Evolutionary conservation across 2,329 filamentous ascomycete species (phyloP).

Genomic region (Ascochyta clinopodiicola): DNA sequence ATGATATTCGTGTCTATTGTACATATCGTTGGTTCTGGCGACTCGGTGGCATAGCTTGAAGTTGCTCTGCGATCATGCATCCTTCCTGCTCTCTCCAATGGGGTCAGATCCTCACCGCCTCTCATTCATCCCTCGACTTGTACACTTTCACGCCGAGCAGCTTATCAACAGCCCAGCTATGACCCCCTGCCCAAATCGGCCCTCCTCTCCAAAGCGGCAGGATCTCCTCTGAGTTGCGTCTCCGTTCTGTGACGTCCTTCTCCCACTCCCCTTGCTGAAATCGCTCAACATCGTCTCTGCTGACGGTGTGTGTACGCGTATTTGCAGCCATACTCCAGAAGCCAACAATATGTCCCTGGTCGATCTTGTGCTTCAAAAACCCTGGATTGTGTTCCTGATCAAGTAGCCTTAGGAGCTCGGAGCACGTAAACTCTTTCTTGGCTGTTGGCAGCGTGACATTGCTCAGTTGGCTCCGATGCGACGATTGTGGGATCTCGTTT

Average conservation of each 20-base stretch:
- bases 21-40: background rate
- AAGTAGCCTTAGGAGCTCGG: slow-evolving; percentile 22
- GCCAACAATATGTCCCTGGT: slow-evolving; percentile 29
- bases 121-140: slow-evolving; percentile 18
- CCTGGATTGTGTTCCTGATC: slow-evolving; percentile 14
- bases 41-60: background rate
- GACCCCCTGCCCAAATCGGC: slow-evolving; percentile 25
- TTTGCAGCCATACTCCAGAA: slow-evolving; percentile 33
- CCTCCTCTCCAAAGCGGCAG: slow-evolving; percentile 34
- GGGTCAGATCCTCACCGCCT: too few relatives aligned
- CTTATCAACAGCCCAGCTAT: slow-evolving; percentile 31
- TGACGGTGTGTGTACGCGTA: slow-evolving; percentile 24
- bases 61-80: background rate
- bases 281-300: slow-evolving; percentile 27
- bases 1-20: background rate
- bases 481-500: slow-evolving; percentile 22
- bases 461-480: slow-evolving; percentile 27
- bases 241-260: slow-evolving; percentile 17
- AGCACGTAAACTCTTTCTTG: slow-evolving; percentile 26
- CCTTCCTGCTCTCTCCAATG: background rate
- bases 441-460: slow-evolving; percentile 9
- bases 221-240: slow-evolving; percentile 21
- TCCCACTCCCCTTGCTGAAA: slow-evolving; percentile 36
- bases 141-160: slow-evolving; percentile 29
- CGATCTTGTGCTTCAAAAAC: slow-evolving; percentile 23